Evolutionary conservation across 805 yeast species (phyloP).

Genomic region (Yarrowia sp.): DNA sequence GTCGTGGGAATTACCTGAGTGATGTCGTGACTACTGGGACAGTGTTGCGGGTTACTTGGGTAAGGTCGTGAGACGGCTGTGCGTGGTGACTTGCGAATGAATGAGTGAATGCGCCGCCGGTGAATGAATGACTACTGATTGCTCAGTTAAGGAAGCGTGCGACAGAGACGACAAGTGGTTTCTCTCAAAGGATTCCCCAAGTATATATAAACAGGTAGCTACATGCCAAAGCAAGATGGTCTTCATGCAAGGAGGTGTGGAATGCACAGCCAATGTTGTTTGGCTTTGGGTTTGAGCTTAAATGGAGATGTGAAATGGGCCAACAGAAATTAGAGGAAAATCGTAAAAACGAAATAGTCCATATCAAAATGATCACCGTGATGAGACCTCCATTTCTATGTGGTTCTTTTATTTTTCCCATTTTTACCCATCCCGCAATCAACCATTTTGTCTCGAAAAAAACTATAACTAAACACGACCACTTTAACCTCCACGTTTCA

Average conservation of each 20-base stretch:
- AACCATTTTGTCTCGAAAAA: not conserved
- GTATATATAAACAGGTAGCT: slow-evolving; percentile 26
- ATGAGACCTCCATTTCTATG: too few relatives aligned
- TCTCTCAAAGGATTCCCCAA: not conserved
- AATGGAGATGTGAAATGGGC: too few relatives aligned
- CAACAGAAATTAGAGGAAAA: too few relatives aligned
- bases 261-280: slow-evolving; percentile 3
- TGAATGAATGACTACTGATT: slow-evolving; percentile 30
- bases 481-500: slow-evolving; percentile 34
- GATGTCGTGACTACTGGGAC: not conserved
- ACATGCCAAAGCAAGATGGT: slow-evolving; percentile 29
- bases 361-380: too few relatives aligned
- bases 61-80: too few relatives aligned
- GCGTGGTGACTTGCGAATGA: too few relatives aligned
- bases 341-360: too few relatives aligned
- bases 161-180: not conserved
- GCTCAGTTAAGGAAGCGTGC: slow-evolving; percentile 13
- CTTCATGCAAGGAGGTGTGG: slow-evolving; percentile 37
- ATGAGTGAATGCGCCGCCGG: not conserved
- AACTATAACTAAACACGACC: slow-evolving; percentile 22
- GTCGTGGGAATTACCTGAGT: too few relatives aligned
- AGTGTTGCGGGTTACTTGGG: not conserved
- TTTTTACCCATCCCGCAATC: not conserved
- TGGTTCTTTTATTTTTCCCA: too few relatives aligned
- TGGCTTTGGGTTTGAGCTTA: too few relatives aligned